A percentile compares a stretch with the other conserved stretches of the same genome.
These are phyloP conservation scores for Lagenaria siceraria DNA, from an alignment of 306 rosid species.

Conservation along the genomic window DNA sequence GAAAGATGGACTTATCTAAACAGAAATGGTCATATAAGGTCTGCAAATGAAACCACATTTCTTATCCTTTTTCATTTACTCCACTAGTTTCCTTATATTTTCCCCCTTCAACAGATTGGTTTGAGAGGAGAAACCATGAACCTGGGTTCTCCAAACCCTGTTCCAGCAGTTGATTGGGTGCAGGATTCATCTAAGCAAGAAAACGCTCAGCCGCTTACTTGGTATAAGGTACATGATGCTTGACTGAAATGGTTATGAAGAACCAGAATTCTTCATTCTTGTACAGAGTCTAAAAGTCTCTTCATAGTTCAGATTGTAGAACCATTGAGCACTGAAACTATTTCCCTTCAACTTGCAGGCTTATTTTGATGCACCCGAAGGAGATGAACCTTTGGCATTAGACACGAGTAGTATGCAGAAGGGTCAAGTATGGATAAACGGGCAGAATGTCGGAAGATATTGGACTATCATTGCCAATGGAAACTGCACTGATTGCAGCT, in stretches of 20 bases:
- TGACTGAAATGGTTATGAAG: background rate
- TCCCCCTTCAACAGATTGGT: slow-evolving; percentile 28
- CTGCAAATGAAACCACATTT: background rate
- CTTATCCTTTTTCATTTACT: background rate
- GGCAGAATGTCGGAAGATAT: slow-evolving; percentile 71
- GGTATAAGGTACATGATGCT: slow-evolving; percentile 31
- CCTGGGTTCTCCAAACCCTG: slow-evolving; percentile 33
- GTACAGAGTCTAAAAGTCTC: background rate
- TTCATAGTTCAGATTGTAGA: background rate
- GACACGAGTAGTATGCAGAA: slow-evolving; percentile 78
- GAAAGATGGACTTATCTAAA: slow-evolving; percentile 53
- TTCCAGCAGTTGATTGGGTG: slow-evolving; percentile 46
- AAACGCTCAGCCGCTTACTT: slow-evolving; percentile 52
- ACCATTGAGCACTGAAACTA: background rate
- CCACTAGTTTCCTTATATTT: background rate
- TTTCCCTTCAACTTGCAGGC: slow-evolving; percentile 28
- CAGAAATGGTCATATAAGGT: slow-evolving; percentile 98
- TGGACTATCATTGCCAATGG: slow-evolving; percentile 67
- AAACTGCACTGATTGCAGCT: slow-evolving; percentile 40
- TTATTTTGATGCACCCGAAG: slow-evolving; percentile 43
- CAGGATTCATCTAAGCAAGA: slow-evolving; percentile 20
- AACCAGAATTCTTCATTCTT: background rate
- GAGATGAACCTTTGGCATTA: slow-evolving; percentile 71
- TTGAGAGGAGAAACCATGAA: slow-evolving; percentile 31
- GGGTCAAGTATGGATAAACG: slow-evolving; percentile 84